These are phyloP conservation scores for Laburnicola sp. DNA, from an alignment of 2,329 filamentous ascomycete species.

Conservation along the genomic window DNA sequence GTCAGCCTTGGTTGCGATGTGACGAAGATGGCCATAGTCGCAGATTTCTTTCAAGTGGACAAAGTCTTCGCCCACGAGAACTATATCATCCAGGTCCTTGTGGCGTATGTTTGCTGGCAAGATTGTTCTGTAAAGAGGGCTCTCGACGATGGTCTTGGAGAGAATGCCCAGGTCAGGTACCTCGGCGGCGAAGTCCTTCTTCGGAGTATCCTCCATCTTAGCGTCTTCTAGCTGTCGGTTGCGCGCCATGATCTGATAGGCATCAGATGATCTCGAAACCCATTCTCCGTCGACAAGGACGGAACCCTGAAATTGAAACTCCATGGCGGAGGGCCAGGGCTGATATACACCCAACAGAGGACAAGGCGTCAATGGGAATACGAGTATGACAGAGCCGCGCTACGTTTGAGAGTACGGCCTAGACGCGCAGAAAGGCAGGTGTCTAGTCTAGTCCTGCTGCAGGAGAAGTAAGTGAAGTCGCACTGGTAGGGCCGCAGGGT, in stretches of 20 bases:
- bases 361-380: neutral
- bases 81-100: conserved; percentile 73
- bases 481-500: conserved; percentile 10
- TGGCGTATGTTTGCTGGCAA: conserved; percentile 78
- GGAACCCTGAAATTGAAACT: conserved; percentile 31
- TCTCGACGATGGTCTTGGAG: conserved; percentile 75
- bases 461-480: conserved; percentile 7
- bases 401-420: neutral
- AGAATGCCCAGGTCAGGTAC: conserved; percentile 69
- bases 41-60: conserved; percentile 79
- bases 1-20: conserved; percentile 76
- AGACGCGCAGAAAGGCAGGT: neutral
- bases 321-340: conserved; percentile 23
- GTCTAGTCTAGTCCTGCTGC: conserved; percentile 5
- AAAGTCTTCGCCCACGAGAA: conserved; percentile 80
- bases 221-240: conserved; percentile 30
- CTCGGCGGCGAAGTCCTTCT: conserved; percentile 43
- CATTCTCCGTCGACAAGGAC: conserved; percentile 38
- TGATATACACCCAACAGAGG: neutral
- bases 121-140: conserved; percentile 74
- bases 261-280: conserved; percentile 42
- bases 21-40: conserved; percentile 69
- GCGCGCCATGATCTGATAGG: conserved; percentile 49
- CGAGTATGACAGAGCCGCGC: neutral
- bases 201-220: conserved; percentile 28